These are phyloP conservation scores for Psophocarpus tetragonolobus DNA, from an alignment of 306 rosid genomes.

Conservation along the genomic window DNA sequence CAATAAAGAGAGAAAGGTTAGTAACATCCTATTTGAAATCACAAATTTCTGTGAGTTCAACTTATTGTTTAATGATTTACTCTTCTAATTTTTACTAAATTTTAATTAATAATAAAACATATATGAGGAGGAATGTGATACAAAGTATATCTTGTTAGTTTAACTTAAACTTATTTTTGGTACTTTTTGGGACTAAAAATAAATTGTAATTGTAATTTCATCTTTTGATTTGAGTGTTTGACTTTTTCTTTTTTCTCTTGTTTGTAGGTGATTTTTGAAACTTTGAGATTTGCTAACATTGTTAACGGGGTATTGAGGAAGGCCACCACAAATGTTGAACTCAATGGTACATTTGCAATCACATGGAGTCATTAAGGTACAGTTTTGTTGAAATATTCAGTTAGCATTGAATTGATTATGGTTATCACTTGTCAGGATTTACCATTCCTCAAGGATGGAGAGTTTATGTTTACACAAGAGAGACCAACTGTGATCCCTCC, in stretches of 20 bases:
- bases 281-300: slow-evolving; percentile 70
- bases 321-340: slow-evolving; percentile 59
- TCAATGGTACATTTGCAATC: slow-evolving; percentile 57
- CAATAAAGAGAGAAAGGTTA: too few species aligned
- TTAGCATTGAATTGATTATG: slow-evolving; percentile 9
- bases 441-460: slow-evolving; percentile 84
- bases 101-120: too few species aligned
- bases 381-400: not conserved
- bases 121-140: too few species aligned
- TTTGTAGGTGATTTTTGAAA: slow-evolving; percentile 70
- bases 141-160: too few species aligned
- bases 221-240: not conserved
- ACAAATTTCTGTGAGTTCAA: too few species aligned
- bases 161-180: not conserved
- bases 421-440: slow-evolving; percentile 48
- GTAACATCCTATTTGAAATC: too few species aligned
- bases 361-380: not conserved
- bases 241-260: not conserved
- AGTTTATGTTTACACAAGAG: slow-evolving; percentile 73
- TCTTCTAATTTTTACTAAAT: too few species aligned
- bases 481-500: slow-evolving; percentile 63
- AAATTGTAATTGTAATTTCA: not conserved
- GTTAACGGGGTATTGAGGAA: slow-evolving; percentile 78
- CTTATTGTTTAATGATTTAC: too few species aligned
- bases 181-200: not conserved